phyloP scores from a whole-genome alignment of 2,329 filamentous ascomycete species.

The Trichocomaceae sp. region DNA sequence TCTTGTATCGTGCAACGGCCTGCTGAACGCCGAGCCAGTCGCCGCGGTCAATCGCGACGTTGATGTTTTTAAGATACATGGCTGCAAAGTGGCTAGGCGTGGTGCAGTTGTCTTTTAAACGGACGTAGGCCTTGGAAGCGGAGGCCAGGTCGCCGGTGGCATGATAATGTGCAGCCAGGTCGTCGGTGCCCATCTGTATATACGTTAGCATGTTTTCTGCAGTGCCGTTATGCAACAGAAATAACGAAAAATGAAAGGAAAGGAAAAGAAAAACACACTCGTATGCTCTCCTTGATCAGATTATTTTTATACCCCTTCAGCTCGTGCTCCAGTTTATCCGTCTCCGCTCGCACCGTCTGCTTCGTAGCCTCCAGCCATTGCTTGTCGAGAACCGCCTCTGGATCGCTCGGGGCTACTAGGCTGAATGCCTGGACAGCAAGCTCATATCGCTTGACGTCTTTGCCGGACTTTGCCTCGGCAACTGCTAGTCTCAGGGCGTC shows the following conservation, averaged over 20 bases:
- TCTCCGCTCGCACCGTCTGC: constrained; percentile 61
- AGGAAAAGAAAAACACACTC: constrained; percentile 57
- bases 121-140: constrained; percentile 70
- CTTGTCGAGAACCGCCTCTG: constrained; percentile 60
- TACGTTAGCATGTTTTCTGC: neutral
- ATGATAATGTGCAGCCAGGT: constrained; percentile 78
- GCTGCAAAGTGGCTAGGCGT: constrained; percentile 76
- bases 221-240: no score
- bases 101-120: constrained; percentile 87
- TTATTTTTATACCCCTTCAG: constrained; percentile 95
- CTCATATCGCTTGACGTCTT: constrained; percentile 65
- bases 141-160: constrained; percentile 64
- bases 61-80: constrained; percentile 71
- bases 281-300: constrained; percentile 91
- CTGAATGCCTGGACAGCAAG: constrained; percentile 61
- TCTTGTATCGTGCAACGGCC: constrained; percentile 52
- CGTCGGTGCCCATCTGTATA: constrained; percentile 82
- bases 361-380: constrained; percentile 68
- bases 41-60: constrained; percentile 65
- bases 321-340: constrained; percentile 71
- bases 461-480: constrained; percentile 66
- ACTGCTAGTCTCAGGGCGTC: constrained; percentile 78
- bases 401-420: constrained; percentile 57
- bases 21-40: constrained; percentile 67
- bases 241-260: no score